Conservation (phyloP, 2,329 filamentous ascomycete species). For the Colletotrichum sp. region DNA sequence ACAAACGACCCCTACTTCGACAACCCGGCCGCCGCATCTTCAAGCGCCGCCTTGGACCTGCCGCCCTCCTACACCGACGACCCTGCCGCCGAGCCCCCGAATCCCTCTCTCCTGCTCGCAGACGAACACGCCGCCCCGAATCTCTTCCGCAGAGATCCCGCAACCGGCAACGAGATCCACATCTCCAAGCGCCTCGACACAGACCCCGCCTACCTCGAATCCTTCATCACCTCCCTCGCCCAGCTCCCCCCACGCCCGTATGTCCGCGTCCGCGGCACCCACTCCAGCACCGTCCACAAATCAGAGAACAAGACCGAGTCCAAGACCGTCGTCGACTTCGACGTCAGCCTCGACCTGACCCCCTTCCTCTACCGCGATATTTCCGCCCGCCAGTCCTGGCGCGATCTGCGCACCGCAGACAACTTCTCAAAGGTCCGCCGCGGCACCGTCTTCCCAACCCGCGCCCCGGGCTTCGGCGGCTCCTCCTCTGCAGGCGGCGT, state of each 20-base stretch:
- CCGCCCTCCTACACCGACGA: slow-evolving; percentile 52
- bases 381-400: slow-evolving; percentile 42
- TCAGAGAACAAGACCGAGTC: slow-evolving; percentile 52
- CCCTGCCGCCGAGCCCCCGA: slow-evolving; percentile 18
- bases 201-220: slow-evolving; percentile 47
- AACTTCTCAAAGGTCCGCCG: slow-evolving; percentile 67
- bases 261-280: slow-evolving; percentile 58
- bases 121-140: slow-evolving; percentile 25
- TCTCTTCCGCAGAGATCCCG: slow-evolving; percentile 29
- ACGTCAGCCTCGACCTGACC: slow-evolving; percentile 63
- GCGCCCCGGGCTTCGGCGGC: slow-evolving; percentile 50
- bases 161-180: neutral
- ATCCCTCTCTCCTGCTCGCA: slow-evolving; percentile 24
- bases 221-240: slow-evolving; percentile 49
- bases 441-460: slow-evolving; percentile 63
- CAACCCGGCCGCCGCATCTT: slow-evolving; percentile 38
- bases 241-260: slow-evolving; percentile 56
- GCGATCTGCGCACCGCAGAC: slow-evolving; percentile 54
- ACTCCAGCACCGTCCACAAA: slow-evolving; percentile 47
- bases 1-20: slow-evolving; percentile 36
- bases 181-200: slow-evolving; percentile 41
- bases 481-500: slow-evolving; percentile 10
- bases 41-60: slow-evolving; percentile 41
- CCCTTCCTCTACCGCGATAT: slow-evolving; percentile 58
- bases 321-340: slow-evolving; percentile 60